phyloP scores from a whole-genome alignment of 2,329 filamentous ascomycete species.

The Colletotrichum orbiculare region DNA sequence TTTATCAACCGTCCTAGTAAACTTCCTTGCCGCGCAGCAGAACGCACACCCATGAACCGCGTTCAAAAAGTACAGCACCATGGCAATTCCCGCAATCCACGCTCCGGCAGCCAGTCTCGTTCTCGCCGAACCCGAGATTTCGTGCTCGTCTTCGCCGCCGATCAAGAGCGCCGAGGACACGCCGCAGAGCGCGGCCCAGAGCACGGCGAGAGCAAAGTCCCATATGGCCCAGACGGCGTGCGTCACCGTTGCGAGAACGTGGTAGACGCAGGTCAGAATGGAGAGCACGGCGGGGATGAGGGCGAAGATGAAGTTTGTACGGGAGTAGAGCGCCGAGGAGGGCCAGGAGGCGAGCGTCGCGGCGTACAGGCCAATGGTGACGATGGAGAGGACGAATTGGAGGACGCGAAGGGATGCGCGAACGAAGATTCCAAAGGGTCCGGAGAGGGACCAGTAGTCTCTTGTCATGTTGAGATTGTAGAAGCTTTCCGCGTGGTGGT shows the following conservation, averaged over 20 bases:
- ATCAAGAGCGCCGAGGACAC: constrained; percentile 2
- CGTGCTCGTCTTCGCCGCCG: background rate
- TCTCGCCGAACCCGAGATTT: background rate
- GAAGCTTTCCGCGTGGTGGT: background rate
- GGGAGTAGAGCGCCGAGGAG: background rate
- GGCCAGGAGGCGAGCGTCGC: constrained; percentile 25
- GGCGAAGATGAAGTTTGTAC: constrained; percentile 28
- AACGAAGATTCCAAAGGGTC: constrained; percentile 24
- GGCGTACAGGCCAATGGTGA: constrained; percentile 27
- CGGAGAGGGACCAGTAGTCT: constrained; percentile 32
- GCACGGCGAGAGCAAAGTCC: constrained; percentile 26
- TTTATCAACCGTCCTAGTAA: constrained; percentile 1
- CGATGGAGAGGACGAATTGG: constrained; percentile 32
- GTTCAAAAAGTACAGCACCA: constrained; percentile 25
- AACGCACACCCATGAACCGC: constrained; percentile 13
- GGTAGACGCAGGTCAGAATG: constrained; percentile 19
- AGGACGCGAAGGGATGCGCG: constrained; percentile 25
- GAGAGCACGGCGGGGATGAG: constrained; percentile 25
- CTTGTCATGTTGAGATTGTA: constrained; percentile 6
- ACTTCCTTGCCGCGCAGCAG: constrained; percentile 20
- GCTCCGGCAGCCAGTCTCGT: constrained; percentile 17
- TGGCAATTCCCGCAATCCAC: constrained; percentile 26
- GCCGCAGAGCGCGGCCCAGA: constrained; percentile 33
- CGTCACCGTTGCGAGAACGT: constrained; percentile 24
- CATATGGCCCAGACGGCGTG: constrained; percentile 31